Conservation (phyloP, 148 eudicot genomes). For the Diospyros kaki region DNA sequence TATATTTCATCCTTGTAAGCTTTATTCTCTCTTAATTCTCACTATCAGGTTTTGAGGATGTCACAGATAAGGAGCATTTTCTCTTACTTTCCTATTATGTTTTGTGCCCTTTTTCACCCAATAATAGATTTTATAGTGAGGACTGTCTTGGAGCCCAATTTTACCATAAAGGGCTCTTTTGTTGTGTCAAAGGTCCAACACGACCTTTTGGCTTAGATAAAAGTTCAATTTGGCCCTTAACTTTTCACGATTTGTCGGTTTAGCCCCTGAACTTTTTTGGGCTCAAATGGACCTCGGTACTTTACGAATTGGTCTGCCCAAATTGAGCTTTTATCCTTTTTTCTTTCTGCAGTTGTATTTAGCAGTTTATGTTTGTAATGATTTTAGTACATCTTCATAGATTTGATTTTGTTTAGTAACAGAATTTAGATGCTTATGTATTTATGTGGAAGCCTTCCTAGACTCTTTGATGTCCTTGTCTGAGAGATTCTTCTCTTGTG, state of each 20-base stretch:
- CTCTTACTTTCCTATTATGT: background rate
- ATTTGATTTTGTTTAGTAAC: background rate
- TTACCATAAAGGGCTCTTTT: background rate
- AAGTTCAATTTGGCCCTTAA: too few species aligned
- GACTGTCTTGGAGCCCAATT: background rate
- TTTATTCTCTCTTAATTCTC: background rate
- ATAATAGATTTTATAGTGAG: background rate
- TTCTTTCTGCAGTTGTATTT: background rate
- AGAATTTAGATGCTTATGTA: background rate
- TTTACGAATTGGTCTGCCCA: background rate
- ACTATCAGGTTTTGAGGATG: background rate
- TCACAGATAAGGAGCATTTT: background rate
- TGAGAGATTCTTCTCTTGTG: slow-evolving; percentile 15
- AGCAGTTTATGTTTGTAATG: background rate
- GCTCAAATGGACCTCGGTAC: background rate
- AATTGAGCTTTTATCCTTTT: background rate
- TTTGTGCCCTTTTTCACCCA: background rate
- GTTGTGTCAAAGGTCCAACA: too few species aligned
- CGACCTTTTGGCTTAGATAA: too few species aligned
- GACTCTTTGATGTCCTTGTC: background rate
- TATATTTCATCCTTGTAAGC: background rate
- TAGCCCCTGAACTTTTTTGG: background rate
- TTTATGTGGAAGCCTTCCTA: background rate
- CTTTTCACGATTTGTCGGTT: background rate
- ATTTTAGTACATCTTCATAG: background rate